Evolutionary conservation across 768 basidiomycete species (phyloP).

Genomic region (Scleroderma bovista): DNA sequence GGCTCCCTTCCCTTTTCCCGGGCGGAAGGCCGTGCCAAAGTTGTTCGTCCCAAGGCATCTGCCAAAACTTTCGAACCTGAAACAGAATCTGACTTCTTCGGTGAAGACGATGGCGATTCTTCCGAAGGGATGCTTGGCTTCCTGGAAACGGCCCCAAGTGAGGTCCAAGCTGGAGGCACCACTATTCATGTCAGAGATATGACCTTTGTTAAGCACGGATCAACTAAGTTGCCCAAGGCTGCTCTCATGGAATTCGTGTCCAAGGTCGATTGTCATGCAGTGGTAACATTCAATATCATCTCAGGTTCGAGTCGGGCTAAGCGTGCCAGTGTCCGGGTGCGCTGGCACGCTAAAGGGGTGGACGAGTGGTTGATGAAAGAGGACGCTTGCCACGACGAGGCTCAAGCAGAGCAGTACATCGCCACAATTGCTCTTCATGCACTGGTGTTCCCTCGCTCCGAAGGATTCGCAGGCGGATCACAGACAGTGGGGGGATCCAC

Average conservation of each 20-base stretch:
- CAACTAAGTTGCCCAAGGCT: conserved; percentile 74
- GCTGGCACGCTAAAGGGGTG: conserved; percentile 60
- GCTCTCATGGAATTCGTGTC: conserved; percentile 63
- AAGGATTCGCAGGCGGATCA: conserved; percentile 57
- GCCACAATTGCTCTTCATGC: conserved; percentile 81
- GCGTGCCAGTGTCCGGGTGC: conserved; percentile 64
- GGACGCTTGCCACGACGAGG: conserved; percentile 69
- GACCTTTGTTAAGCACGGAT: conserved; percentile 77
- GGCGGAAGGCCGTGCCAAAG: neutral
- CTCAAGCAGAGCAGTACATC: conserved; percentile 87
- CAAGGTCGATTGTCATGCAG: conserved; percentile 71
- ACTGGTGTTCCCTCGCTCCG: conserved; percentile 56
- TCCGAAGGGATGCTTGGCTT: conserved; percentile 66
- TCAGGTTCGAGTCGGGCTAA: conserved; percentile 72
- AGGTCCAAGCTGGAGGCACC: conserved; percentile 49
- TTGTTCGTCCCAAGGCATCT: neutral
- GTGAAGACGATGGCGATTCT: conserved; percentile 40
- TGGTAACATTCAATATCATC: conserved; percentile 57
- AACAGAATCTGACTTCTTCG: conserved; percentile 42
- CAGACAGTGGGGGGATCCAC: conserved; percentile 46
- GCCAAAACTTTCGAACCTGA: neutral
- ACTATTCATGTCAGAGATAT: conserved; percentile 61
- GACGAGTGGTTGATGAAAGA: conserved; percentile 80
- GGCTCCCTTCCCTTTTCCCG: conserved; percentile 9
- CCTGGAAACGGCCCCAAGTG: conserved; percentile 57